A percentile compares a stretch with the other conserved stretches of the same genome.
Conservation (phyloP, 2,329 filamentous ascomycete genomes). For the Fusarium oligoseptatum region DNA sequence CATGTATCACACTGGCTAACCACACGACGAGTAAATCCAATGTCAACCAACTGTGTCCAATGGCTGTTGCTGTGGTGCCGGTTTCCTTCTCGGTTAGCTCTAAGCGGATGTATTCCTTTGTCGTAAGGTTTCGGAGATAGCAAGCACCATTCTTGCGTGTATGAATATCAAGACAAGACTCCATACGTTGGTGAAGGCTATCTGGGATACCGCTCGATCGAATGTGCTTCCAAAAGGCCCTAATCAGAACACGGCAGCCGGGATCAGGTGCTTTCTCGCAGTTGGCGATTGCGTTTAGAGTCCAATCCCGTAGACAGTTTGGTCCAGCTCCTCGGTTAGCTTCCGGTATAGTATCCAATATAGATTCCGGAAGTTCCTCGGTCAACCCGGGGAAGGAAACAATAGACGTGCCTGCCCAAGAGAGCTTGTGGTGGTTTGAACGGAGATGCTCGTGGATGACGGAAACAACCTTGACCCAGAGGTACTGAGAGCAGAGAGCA, state of each 20-base stretch:
- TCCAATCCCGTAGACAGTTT: not conserved
- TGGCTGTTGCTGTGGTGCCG: not conserved
- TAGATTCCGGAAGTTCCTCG: not conserved
- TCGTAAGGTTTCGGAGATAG: conserved; percentile 2
- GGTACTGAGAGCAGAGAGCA: not conserved
- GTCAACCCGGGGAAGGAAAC: not conserved
- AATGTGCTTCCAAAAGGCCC: not conserved
- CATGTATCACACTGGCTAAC: not conserved
- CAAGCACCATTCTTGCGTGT: not conserved
- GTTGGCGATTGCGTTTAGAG: not conserved
- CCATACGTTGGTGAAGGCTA: not conserved
- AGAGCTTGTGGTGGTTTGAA: not conserved
- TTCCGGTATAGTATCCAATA: not conserved
- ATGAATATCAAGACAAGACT: not conserved
- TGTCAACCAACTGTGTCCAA: not conserved
- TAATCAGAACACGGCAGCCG: not conserved
- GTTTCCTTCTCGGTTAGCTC: not conserved
- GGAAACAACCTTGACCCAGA: not conserved
- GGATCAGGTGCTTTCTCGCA: not conserved
- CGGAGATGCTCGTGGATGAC: not conserved
- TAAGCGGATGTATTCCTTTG: conserved; percentile 11
- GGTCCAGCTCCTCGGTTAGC: not conserved
- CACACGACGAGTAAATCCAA: conserved; percentile 7
- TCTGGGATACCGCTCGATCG: not conserved
- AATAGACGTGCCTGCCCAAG: conserved; percentile 7